Evolutionary conservation across 2,329 filamentous ascomycete genomes (phyloP).

Genomic region (Botrytis medusae): DNA sequence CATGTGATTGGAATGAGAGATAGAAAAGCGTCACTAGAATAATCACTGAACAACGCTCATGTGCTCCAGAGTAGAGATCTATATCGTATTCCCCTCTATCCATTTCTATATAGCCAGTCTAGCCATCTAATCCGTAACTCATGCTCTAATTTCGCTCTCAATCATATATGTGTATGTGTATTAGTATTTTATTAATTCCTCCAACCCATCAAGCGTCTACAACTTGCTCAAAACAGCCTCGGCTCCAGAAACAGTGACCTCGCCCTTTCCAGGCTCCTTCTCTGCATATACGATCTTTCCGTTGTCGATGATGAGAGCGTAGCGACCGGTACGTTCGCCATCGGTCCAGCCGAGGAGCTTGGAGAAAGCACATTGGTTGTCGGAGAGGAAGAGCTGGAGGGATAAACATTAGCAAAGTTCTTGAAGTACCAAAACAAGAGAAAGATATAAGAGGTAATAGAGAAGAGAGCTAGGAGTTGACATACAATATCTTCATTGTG

Average conservation of each 20-base stretch:
- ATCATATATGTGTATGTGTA: not conserved
- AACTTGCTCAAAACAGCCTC: slow-evolving; percentile 39
- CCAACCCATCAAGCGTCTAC: slow-evolving; percentile 15
- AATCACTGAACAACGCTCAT: not conserved
- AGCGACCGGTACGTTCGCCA: slow-evolving; percentile 61
- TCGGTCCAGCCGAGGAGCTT: slow-evolving; percentile 64
- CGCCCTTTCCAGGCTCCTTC: slow-evolving; percentile 50
- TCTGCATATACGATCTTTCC: slow-evolving; percentile 68
- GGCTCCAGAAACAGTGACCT: slow-evolving; percentile 38
- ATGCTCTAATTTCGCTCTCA: slow-evolving; percentile 3
- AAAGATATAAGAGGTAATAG: not conserved
- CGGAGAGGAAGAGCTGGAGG: slow-evolving; percentile 63
- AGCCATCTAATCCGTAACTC: not conserved
- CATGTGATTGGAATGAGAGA: not conserved
- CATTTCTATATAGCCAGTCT: not conserved
- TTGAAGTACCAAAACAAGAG: not conserved
- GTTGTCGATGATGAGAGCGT: slow-evolving; percentile 66
- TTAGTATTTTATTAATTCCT: slow-evolving; percentile 5
- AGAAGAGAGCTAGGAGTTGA: not conserved
- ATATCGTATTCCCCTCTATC: slow-evolving; percentile 12
- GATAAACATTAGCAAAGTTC: not conserved
- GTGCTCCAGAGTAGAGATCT: slow-evolving; percentile 16
- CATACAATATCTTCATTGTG: slow-evolving; percentile 62
- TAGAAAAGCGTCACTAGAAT: not conserved
- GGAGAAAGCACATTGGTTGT: slow-evolving; percentile 63